Base-by-base conservation (phyloP, 140 eudicot genomes). In the Erigeron philadelphicus region DNA sequence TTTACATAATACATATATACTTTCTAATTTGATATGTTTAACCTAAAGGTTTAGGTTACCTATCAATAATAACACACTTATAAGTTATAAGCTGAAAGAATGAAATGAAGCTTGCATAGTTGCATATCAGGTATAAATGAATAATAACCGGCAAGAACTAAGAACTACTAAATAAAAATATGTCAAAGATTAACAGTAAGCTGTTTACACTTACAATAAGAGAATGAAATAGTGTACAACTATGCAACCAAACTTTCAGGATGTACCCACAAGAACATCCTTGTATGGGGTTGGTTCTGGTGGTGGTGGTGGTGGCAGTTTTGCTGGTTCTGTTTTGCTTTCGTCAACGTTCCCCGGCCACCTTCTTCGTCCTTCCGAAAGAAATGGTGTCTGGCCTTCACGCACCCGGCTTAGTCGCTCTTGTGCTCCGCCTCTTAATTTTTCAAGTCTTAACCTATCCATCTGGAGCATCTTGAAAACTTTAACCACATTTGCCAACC, bases 371-470 rank as follows among this genome's bases (percentile, higher is more conserved):
- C 84, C 85, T 67, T 87, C 91, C 0, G 70, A 35, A 9, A 87
- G 77, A 68, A 90, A 83, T 1, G 95, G 95, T 11, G 75, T 75
- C 4, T 79, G 88, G 52, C 90, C 90, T 76, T 93, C 98, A 25
- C 95, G 68, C 66, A 50, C 78, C 48, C 76, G 78, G n/a, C 66
- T 47, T 4, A 93, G 75, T 45, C 79, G 74, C 61, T 89, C 98
- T 78, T 89, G 96, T 25, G 96, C 98, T 35, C 98, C 96, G 1
- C 98, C 98, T 70, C 98, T 80, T 61, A 93, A 77, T 43, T 93
- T 93, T 75, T 89, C 95, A 46, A 93, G 80, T 64, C 96, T 83
- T 18, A 89, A 72, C 23, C 90, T 86, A 21, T 76, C 79, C 47
- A 72, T 66, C 66, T 87, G 95, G 40, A 86, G 95, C 98, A 93